Evolutionary conservation across 2,329 filamentous ascomycete genomes (phyloP).

Genomic region (Colletotrichum neosansevieriae): DNA sequence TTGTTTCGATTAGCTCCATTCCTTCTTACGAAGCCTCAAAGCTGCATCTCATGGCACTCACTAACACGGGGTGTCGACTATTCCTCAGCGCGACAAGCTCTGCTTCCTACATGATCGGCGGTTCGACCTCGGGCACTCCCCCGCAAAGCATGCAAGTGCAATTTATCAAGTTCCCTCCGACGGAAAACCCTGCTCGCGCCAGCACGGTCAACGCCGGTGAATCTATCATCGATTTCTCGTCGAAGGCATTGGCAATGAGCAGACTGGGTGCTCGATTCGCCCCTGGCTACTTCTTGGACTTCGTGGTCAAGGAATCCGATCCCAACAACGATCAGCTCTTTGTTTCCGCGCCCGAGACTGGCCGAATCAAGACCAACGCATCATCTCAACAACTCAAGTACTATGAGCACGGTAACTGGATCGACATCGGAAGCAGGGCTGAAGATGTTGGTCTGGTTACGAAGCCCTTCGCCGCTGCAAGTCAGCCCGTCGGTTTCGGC

Average conservation of each 20-base stretch:
- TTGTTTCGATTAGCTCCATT: conserved; percentile 89
- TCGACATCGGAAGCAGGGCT: conserved; percentile 78
- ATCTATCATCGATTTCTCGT: conserved; percentile 60
- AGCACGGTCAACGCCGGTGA: conserved; percentile 48
- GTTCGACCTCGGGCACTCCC: conserved; percentile 74
- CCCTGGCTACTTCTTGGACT: conserved; percentile 92
- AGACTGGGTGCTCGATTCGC: conserved; percentile 73
- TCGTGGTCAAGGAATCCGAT: conserved; percentile 73
- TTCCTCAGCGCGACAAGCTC: conserved; percentile 92
- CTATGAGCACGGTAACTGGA: conserved; percentile 83
- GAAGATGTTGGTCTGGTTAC: conserved; percentile 85
- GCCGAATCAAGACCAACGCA: conserved; percentile 77
- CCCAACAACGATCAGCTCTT: conserved; percentile 78
- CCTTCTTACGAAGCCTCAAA: conserved; percentile 82
- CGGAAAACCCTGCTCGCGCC: conserved; percentile 51
- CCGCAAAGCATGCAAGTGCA: conserved; percentile 98
- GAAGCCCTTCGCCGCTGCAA: conserved; percentile 76
- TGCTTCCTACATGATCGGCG: conserved; percentile 72
- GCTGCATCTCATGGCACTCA: conserved; percentile 90
- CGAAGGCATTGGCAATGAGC: conserved; percentile 61
- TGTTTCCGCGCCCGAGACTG: conserved; percentile 88
- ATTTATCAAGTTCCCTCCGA: conserved; percentile 93
- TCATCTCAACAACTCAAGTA: conserved; percentile 69
- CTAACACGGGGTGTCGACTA: conserved; percentile 88
- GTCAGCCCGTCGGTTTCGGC: conserved; percentile 82